Percentiles rank a stretch among this genome's conserved stretches.
These are phyloP conservation scores for Alternaria sp. DNA, from an alignment of 2,329 filamentous ascomycete species.

Conservation along the genomic window DNA sequence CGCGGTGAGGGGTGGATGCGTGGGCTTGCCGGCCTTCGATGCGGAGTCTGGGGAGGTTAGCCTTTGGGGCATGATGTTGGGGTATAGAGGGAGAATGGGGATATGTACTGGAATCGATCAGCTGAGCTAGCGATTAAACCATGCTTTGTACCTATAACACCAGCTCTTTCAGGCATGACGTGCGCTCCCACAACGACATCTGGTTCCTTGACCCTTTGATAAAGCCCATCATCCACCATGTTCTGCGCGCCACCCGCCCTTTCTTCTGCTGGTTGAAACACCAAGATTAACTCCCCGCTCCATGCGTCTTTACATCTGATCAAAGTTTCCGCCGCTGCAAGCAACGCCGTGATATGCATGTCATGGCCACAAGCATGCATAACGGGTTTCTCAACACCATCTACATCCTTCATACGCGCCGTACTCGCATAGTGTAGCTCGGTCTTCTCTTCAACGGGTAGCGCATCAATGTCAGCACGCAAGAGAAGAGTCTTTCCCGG, in stretches of 20 bases:
- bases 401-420: slow-evolving; percentile 54
- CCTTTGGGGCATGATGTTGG: not conserved
- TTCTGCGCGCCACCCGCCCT: slow-evolving; percentile 67
- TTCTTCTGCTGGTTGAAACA: slow-evolving; percentile 75
- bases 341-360: slow-evolving; percentile 67
- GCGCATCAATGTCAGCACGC: slow-evolving; percentile 69
- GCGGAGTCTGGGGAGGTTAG: slow-evolving; percentile 56
- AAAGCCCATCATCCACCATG: slow-evolving; percentile 69
- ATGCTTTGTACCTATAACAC: slow-evolving; percentile 53
- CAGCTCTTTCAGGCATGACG: slow-evolving; percentile 59
- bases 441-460: slow-evolving; percentile 66
- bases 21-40: slow-evolving; percentile 68
- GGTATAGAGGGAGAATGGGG: not conserved
- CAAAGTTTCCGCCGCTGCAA: slow-evolving; percentile 65
- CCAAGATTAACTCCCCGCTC: slow-evolving; percentile 68
- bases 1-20: slow-evolving; percentile 64
- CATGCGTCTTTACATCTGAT: slow-evolving; percentile 58
- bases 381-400: slow-evolving; percentile 62
- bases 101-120: slow-evolving; percentile 48
- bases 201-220: slow-evolving; percentile 63
- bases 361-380: slow-evolving; percentile 75
- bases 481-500: slow-evolving; percentile 64
- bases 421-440: slow-evolving; percentile 65
- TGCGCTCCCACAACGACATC: slow-evolving; percentile 67
- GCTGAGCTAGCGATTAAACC: slow-evolving; percentile 55